Conservation (phyloP, 2,329 filamentous ascomycete species). For the Alternaria brassicicola region DNA sequence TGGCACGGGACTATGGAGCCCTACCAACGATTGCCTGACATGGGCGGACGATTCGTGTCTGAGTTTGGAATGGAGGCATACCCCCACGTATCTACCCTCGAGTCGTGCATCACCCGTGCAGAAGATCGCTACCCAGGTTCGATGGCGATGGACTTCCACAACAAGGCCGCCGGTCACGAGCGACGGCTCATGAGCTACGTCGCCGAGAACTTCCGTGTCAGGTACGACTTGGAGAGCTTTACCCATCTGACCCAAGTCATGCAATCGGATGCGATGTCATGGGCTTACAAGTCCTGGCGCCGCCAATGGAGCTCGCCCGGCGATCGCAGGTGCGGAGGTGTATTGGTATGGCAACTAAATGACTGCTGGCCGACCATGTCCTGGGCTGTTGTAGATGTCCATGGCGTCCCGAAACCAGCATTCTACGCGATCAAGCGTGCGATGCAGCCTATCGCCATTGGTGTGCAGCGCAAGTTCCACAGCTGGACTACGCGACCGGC, state of each 20-base stretch:
- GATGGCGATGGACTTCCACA: slow-evolving; percentile 94
- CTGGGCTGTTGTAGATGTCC: slow-evolving; percentile 79
- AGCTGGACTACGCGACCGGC: slow-evolving; percentile 54
- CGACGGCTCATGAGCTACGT: slow-evolving; percentile 84
- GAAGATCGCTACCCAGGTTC: slow-evolving; percentile 72
- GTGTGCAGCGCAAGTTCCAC: slow-evolving; percentile 61
- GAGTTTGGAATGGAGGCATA: slow-evolving; percentile 97
- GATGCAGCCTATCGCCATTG: slow-evolving; percentile 60
- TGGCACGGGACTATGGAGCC: slow-evolving; percentile 95
- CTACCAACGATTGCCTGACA: slow-evolving; percentile 82
- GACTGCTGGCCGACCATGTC: slow-evolving; percentile 86
- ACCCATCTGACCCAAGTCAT: slow-evolving; percentile 63
- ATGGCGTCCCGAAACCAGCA: slow-evolving; percentile 75
- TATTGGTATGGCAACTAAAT: slow-evolving; percentile 83
- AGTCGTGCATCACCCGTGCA: slow-evolving; percentile 68
- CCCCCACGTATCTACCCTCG: slow-evolving; percentile 81
- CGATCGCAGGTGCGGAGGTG: slow-evolving; percentile 72
- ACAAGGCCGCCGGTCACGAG: slow-evolving; percentile 91
- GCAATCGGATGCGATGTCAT: slow-evolving; percentile 66
- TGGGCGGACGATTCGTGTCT: slow-evolving; percentile 86
- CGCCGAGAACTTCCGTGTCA: slow-evolving; percentile 79
- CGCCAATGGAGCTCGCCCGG: slow-evolving; percentile 72
- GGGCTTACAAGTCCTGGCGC: slow-evolving; percentile 69
- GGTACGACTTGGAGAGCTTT: slow-evolving; percentile 59
- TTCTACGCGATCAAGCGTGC: slow-evolving; percentile 71